A percentile compares a stretch with the other conserved stretches of the same genome.
phyloP scores from a whole-genome alignment of 805 yeast species.

The Kazachstania bromeliacearum region DNA sequence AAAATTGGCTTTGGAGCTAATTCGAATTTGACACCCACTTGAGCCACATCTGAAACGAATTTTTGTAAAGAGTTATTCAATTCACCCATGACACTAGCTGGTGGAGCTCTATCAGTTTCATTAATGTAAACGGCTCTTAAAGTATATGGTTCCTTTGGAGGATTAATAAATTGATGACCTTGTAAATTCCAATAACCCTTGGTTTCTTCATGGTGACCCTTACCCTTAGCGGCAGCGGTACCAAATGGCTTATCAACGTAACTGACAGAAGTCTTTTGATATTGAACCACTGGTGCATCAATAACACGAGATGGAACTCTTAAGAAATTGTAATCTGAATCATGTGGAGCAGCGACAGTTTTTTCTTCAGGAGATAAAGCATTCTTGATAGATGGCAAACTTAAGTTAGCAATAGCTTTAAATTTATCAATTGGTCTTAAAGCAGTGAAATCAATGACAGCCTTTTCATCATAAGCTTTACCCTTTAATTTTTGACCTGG shows the following conservation, averaged over 20 bases:
- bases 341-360: conserved; percentile 6
- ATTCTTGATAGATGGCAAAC: conserved; percentile 12
- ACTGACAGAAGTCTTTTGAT: conserved; percentile 6
- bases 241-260: conserved; percentile 14
- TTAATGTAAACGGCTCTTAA: conserved; percentile 14
- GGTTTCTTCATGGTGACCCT: conserved; percentile 9
- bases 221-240: conserved; percentile 3
- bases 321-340: conserved; percentile 9
- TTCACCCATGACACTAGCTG: conserved; percentile 8
- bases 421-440: conserved; percentile 17
- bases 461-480: conserved; percentile 9
- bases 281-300: conserved; percentile 18
- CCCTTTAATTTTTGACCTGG: conserved; percentile 21
- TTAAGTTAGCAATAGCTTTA: conserved; percentile 11
- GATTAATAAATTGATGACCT: conserved; percentile 11
- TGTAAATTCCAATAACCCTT: conserved; percentile 18
- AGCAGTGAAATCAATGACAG: conserved; percentile 16
- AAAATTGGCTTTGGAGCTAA: conserved; percentile 9
- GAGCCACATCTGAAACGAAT: conserved; percentile 10
- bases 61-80: conserved; percentile 6
- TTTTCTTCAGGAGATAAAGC: conserved; percentile 9
- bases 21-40: conserved; percentile 15
- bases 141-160: conserved; percentile 6
- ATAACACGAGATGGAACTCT: conserved; percentile 19
- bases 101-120: conserved; percentile 9